Percentiles rank a stretch among this genome's conserved stretches.
phyloP scores from a whole-genome alignment of 106 monocot genomes.

The Iris macrosiphon region DNA sequence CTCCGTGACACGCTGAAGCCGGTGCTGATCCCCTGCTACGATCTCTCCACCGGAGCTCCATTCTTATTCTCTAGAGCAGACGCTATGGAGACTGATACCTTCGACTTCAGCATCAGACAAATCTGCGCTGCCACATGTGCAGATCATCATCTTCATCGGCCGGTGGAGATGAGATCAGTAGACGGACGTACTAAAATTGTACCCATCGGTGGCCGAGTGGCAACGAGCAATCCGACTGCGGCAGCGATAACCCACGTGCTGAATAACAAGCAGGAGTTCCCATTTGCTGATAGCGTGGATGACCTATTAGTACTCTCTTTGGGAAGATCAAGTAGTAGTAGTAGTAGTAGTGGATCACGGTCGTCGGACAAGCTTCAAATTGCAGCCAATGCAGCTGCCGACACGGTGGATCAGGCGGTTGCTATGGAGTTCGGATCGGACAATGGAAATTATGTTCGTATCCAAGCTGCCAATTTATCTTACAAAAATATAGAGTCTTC shows the following conservation, averaged over 20 bases:
- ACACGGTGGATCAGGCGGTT: slow-evolving; percentile 77
- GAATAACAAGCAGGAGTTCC: slow-evolving; percentile 82
- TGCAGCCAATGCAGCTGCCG: slow-evolving; percentile 49
- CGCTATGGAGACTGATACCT: slow-evolving; percentile 49
- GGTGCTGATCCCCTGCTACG: slow-evolving; percentile 76
- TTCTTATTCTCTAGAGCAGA: slow-evolving; percentile 85
- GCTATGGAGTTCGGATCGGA: slow-evolving; percentile 51
- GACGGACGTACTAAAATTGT: slow-evolving; percentile 35
- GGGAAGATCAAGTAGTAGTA: slow-evolving; percentile 2
- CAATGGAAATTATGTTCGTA: slow-evolving; percentile 49
- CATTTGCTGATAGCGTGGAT: slow-evolving; percentile 36
- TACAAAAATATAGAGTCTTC: slow-evolving; percentile 27
- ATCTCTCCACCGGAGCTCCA: slow-evolving; percentile 49
- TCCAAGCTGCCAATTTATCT: slow-evolving; percentile 24
- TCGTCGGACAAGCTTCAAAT: slow-evolving; percentile 32
- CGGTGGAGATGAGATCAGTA: slow-evolving; percentile 28
- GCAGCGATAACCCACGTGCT: slow-evolving; percentile 80
- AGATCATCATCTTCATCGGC: neutral
- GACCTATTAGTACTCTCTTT: slow-evolving; percentile 66
- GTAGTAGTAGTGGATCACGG: neutral
- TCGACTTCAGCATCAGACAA: slow-evolving; percentile 52
- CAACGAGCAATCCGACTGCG: slow-evolving; percentile 63
- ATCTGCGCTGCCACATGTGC: slow-evolving; percentile 64
- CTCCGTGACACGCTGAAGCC: slow-evolving; percentile 59
- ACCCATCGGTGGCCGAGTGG: slow-evolving; percentile 29